Base-by-base conservation (phyloP, 2,329 filamentous ascomycete species). In the Botrytis fabae region DNA sequence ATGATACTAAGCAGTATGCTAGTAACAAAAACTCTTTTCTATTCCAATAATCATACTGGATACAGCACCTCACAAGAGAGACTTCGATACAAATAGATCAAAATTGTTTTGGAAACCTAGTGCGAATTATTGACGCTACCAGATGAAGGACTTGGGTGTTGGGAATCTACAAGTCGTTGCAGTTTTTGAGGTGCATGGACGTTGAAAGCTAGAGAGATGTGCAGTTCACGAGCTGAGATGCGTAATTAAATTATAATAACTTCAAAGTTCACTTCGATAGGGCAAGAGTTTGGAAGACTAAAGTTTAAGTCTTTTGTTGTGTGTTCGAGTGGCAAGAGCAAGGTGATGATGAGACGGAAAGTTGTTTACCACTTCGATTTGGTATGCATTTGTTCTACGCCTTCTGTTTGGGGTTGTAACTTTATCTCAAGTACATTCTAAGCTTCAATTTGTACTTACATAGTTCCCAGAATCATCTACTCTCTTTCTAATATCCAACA, bases 71-170 rank as follows among this genome's bases (percentile, higher is more conserved):
- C 8, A 4, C 42, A 44, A 16, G 8, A 8, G 42, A 18, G 14
- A 44, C 42, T 4, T 44, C 42, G 42, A 44, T 18, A 18, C 14
- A 44, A 44, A 44, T 44, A 16, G 14, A 44, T n/a, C 22, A 51
- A 51, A 22, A 12, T 51, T 10, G 10, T 6, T 25, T 22, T n/a
- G 48, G 4, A 9, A 8, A 10, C n/a, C 22, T 51, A 25, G 8
- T 25, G 14, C 22, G 1, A 51, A 51, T 5, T n/a, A 0, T 51
- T 51, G 10, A n/a, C 0, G 25, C 2, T 6, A 14, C 1, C 10
- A 51, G 10, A 51, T n/a, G 22, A 51, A 22, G 8, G 10, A n/a
- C 10, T 51, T n/a, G 4, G 12, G 48, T 25, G 22, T 51, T n/a
- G 22, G 4, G 8, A 51, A n/a, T 51, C 4, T 12, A 51, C 22